Evolutionary conservation across 371 early-diverging fungal genomes (phyloP).

Genomic region (Conidiobolus incongruus): DNA sequence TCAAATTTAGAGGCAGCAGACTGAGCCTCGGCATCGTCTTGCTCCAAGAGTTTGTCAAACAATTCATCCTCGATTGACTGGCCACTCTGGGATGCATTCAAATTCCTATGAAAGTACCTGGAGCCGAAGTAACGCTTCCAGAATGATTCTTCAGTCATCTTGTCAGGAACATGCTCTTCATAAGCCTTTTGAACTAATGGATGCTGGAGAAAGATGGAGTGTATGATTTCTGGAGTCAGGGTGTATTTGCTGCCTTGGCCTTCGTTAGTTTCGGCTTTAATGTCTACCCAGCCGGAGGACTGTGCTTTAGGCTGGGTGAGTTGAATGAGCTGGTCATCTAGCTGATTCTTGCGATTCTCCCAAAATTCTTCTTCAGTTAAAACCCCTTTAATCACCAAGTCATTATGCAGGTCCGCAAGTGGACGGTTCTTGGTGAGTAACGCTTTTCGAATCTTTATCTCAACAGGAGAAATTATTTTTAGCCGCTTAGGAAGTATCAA

Average conservation of each 20-base stretch:
- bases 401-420: slow-evolving; percentile 44
- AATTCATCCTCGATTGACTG: slow-evolving; percentile 47
- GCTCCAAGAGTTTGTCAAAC: slow-evolving; percentile 56
- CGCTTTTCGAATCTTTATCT: no score
- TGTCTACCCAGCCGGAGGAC: slow-evolving; percentile 53
- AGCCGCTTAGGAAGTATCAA: no score
- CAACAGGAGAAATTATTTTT: no score
- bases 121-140: slow-evolving; percentile 76
- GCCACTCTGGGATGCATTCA: slow-evolving; percentile 29
- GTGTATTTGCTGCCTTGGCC: slow-evolving; percentile 66
- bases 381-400: slow-evolving; percentile 48
- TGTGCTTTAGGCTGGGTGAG: slow-evolving; percentile 61
- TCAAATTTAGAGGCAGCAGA: no score
- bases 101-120: slow-evolving; percentile 63
- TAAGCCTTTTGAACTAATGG: slow-evolving; percentile 71
- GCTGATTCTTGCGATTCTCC: slow-evolving; percentile 48
- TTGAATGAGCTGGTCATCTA: slow-evolving; percentile 41
- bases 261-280: slow-evolving; percentile 52
- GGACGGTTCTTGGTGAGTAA: no score
- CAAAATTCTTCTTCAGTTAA: slow-evolving; percentile 83
- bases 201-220: slow-evolving; percentile 71
- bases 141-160: slow-evolving; percentile 56
- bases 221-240: slow-evolving; percentile 69
- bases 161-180: slow-evolving; percentile 62
- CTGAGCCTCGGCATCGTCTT: no score